Evolutionary conservation across 1,139 yeast genomes (phyloP).

Genomic region (Pichia sp.): DNA sequence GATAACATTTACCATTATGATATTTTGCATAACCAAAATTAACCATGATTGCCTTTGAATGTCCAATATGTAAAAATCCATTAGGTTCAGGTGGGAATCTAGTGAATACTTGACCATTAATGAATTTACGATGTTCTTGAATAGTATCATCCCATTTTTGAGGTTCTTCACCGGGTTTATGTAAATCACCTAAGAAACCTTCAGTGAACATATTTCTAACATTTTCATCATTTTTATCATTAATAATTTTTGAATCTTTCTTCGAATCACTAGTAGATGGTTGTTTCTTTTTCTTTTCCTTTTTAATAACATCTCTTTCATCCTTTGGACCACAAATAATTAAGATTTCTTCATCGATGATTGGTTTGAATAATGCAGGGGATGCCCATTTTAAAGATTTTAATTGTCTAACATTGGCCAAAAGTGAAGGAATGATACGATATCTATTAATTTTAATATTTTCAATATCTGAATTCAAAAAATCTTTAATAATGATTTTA

Average conservation of each 20-base stretch:
- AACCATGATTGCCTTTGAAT: slow-evolving; percentile 94
- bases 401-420: slow-evolving; percentile 69
- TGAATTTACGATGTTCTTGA: slow-evolving; percentile 69
- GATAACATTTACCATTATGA: slow-evolving; percentile 78
- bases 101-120: slow-evolving; percentile 79
- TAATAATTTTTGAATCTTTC: slow-evolving; percentile 17
- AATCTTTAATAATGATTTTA: slow-evolving; percentile 48
- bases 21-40: slow-evolving; percentile 91
- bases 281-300: slow-evolving; percentile 54
- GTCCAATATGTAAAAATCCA: slow-evolving; percentile 95
- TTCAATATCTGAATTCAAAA: slow-evolving; percentile 50
- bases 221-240: slow-evolving; percentile 18
- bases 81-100: slow-evolving; percentile 99
- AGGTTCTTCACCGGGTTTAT: slow-evolving; percentile 91
- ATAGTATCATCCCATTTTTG: slow-evolving; percentile 82
- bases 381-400: slow-evolving; percentile 87
- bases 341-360: slow-evolving; percentile 69
- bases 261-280: slow-evolving; percentile 18
- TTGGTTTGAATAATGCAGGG: slow-evolving; percentile 78
- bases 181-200: slow-evolving; percentile 93
- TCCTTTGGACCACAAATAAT: slow-evolving; percentile 86
- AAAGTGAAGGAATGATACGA: slow-evolving; percentile 62
- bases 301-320: slow-evolving; percentile 81
- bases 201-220: slow-evolving; percentile 85
- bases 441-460: slow-evolving; percentile 69